Base-by-base conservation (phyloP, 2,329 filamentous ascomycete genomes). In the Thermomyces lanuginosus region DNA sequence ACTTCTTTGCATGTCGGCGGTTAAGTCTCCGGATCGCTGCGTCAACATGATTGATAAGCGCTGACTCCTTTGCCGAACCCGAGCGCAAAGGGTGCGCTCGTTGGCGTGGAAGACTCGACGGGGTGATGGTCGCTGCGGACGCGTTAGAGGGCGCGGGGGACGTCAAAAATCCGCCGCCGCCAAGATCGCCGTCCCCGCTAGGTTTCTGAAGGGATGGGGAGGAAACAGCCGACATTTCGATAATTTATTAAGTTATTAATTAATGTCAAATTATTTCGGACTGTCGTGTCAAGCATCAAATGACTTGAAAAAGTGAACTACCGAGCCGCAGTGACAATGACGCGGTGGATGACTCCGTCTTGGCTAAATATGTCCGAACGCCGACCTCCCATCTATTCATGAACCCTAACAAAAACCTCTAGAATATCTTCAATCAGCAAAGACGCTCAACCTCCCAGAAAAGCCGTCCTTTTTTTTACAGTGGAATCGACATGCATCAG, bases 41-140 rank as follows among this genome's bases (percentile, higher is more conserved):
- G 35, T 74, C 69, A 8, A 72, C 53, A 41, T 68, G 63, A 29
- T 61, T 58, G 28, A 72, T 69, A 34, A 72, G 58, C 4, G 59
- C 53, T 18, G 58, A 62, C 43, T 76, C 70, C 46, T 72, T 72
- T 13, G 53, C 45, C 8, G 68, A 66, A 16, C 70, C 70, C 1
- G 66, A 49, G 21, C 55, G 56, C 5, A 74, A 49, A 1, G 68
- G 66, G 22, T 60, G 54, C 5, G 49, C 46, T 21, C 69, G 60
- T 13, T 66, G 61, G 30, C 58, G 57, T 0, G 66, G 68, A 3
- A 74, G 60, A 4, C 55, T 47, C 5, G 20, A 55, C 28, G 33
- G 52, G 29, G 35, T 48, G 37, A 36, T 38, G 4, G 39, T 45
- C 11, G 58, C 57, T n/a, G 51, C 45, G 6, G 16, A 51, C 36